phyloP scores from a whole-genome alignment of 2,329 filamentous ascomycete genomes.

The Colletotrichum tropicale region DNA sequence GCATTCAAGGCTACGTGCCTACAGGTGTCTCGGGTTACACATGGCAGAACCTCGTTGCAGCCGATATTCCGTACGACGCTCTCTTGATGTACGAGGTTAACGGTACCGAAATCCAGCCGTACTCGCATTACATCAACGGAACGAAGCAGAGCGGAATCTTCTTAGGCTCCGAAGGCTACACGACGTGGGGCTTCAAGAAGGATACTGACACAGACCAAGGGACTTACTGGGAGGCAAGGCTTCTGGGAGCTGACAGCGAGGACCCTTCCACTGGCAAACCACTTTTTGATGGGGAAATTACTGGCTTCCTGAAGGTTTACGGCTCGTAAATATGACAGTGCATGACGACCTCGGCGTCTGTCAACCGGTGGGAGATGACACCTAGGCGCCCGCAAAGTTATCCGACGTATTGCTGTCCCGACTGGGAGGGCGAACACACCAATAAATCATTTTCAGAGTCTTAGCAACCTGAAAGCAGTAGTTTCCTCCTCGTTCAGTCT shows the following conservation, averaged over 20 bases:
- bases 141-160: not conserved
- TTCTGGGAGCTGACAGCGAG: not conserved
- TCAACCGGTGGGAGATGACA: not conserved
- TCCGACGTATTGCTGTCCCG: not conserved
- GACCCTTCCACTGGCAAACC: not conserved
- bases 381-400: not conserved
- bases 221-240: not conserved
- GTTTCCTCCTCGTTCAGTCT: not conserved
- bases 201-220: not conserved
- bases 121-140: not conserved
- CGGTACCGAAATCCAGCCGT: not conserved
- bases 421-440: not conserved
- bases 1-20: not conserved
- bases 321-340: not conserved
- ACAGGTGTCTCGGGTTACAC: not conserved
- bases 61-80: slow-evolving; percentile 1
- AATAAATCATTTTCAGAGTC: not conserved
- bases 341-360: not conserved
- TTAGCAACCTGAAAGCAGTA: not conserved
- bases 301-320: not conserved
- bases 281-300: not conserved
- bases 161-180: not conserved
- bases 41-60: not conserved
- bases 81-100: not conserved
- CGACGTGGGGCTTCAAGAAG: not conserved